Evolutionary conservation across 345 rosid species (phyloP).

Genomic region (Clarkia xantiana): DNA sequence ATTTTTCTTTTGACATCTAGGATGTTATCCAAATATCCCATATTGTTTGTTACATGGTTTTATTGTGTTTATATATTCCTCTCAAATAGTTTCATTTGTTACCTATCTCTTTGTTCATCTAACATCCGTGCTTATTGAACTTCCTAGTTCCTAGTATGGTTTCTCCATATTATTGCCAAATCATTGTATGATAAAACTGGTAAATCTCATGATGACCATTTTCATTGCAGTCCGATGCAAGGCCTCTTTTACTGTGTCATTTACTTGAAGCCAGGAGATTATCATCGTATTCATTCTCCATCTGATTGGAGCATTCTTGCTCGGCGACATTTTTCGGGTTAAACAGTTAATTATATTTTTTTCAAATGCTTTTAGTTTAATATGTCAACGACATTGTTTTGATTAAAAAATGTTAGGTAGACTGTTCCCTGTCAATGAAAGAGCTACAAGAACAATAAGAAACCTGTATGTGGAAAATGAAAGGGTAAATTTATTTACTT

Average conservation of each 20-base stretch:
- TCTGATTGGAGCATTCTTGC: slow-evolving; percentile 71
- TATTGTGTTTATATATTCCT: too few relatives aligned
- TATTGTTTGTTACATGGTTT: too few relatives aligned
- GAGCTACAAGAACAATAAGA: slow-evolving; percentile 76
- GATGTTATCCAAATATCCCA: too few relatives aligned
- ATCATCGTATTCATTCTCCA: slow-evolving; percentile 91
- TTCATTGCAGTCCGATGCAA: slow-evolving; percentile 56
- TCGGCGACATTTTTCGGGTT: slow-evolving; percentile 92
- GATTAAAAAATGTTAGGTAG: slow-evolving; percentile 30
- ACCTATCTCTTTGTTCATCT: too few relatives aligned
- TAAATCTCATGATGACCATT: slow-evolving; percentile 2
- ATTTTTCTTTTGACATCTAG: too few relatives aligned
- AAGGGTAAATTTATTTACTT: slow-evolving; percentile 43
- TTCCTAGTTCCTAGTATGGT: too few relatives aligned
- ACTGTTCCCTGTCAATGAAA: slow-evolving; percentile 68
- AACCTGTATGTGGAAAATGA: slow-evolving; percentile 91
- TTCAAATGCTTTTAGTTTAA: too few relatives aligned
- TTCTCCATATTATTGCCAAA: too few relatives aligned
- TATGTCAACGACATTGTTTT: background rate
- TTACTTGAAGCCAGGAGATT: slow-evolving; percentile 84
- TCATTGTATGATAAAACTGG: background rate
- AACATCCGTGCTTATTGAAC: too few relatives aligned
- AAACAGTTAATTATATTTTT: slow-evolving; percentile 1
- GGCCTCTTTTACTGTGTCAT: slow-evolving; percentile 94
- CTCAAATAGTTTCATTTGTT: too few relatives aligned